Conservation (phyloP, 768 basidiomycete species). For the Baorangia bicolor region DNA sequence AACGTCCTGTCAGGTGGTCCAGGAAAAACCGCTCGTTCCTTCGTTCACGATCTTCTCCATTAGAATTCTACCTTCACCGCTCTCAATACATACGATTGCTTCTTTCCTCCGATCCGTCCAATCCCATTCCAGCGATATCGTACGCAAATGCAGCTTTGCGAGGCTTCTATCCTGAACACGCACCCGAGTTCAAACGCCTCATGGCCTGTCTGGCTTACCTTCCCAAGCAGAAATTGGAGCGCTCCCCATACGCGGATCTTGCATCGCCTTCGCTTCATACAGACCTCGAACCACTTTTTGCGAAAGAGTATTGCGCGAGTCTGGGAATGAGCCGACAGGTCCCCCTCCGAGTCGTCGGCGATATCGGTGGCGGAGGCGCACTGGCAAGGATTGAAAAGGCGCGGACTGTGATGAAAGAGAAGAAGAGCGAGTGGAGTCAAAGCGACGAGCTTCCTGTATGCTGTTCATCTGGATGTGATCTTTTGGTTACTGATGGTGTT, state of each 20-base stretch:
- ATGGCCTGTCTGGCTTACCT: constrained; percentile 70
- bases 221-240: constrained; percentile 61
- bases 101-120: constrained; percentile 56
- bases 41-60: constrained; percentile 64
- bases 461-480: background rate
- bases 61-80: constrained; percentile 89
- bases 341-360: constrained; percentile 84
- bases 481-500: background rate
- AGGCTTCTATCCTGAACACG: constrained; percentile 62
- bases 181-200: constrained; percentile 65
- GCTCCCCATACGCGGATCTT: constrained; percentile 74
- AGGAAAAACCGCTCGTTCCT: constrained; percentile 64
- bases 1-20: constrained; percentile 66
- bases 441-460: constrained; percentile 83
- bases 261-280: constrained; percentile 69
- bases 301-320: constrained; percentile 84
- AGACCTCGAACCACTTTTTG: constrained; percentile 80
- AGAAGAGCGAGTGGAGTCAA: constrained; percentile 91
- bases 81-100: constrained; percentile 86
- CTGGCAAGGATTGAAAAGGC: constrained; percentile 93
- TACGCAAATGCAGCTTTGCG: constrained; percentile 73
- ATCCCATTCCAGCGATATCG: constrained; percentile 57
- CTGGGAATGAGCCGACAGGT: constrained; percentile 88
- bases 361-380: constrained; percentile 91
- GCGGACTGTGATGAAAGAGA: constrained; percentile 87